Evolutionary conservation across 2,329 filamentous ascomycete genomes (phyloP), one percentile per base, ranked within the genome.

Genomic region (Neopestalotiopsis rosae): DNA sequence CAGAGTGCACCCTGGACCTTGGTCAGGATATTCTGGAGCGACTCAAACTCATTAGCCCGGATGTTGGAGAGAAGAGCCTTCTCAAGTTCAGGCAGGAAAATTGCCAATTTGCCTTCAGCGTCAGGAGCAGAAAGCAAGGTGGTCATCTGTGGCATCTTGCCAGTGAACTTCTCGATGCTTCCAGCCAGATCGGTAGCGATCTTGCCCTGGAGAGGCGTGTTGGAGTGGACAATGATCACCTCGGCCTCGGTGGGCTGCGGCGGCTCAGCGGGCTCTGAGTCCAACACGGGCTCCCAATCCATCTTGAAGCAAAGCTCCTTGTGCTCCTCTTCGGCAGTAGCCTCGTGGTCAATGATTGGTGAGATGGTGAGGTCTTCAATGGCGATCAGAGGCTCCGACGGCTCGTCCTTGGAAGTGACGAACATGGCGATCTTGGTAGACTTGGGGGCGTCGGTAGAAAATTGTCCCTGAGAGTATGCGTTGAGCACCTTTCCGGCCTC

Each of bases 281-380:
- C 75, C 1, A 79, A 73, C n/a, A 83, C 70, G 3, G 77, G 80
- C 61, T 84, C 83, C 83, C 83, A 85, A n/a, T 83, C 77, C 14
- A 83, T 67, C 72, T 83, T 85, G 75, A 82, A 85, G 74, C 83
- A 85, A 1, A 85, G 77, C 71, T 84, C 80, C 2, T 81, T 77
- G n/a, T 80, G 74, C 1, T 67, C 71, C 17, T 79, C 77, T 9
- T 79, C 77, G 1, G 73, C 70, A 45, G 72, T 72, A 1, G 72
- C 70, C 4, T 77, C 77, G 2, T 76, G 78, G 32, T 81, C 81
- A 49, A 81, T 74, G n/a, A 84, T 80, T 3, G 82, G 83, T 1
- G 81, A 79, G 61, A 85, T 77, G 2, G 73, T 75, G 38, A 83
- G 73, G 10, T 77, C 80, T n/a, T 81, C 77, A 2, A 83, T 68